Conservation (phyloP, 768 basidiomycete species). For the Mrakia gelida region DNA sequence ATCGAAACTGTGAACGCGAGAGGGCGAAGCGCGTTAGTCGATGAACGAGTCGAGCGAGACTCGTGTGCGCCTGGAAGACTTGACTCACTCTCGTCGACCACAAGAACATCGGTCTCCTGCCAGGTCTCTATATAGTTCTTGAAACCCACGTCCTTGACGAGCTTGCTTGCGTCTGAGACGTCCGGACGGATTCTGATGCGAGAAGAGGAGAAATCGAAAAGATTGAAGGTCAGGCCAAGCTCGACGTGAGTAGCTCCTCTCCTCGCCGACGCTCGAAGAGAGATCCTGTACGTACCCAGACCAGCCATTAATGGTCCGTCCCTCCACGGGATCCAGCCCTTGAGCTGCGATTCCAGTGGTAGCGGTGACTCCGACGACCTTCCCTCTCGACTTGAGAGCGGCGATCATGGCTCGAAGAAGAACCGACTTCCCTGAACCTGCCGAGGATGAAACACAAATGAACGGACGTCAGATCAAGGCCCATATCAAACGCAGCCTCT, state of each 20-base stretch:
- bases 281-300: not conserved
- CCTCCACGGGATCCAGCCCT: constrained; percentile 63
- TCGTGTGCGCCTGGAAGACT: not conserved
- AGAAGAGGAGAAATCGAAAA: not conserved
- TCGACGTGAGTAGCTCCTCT: not conserved
- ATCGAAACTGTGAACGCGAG: constrained; percentile 68
- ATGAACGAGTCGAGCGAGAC: not conserved
- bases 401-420: constrained; percentile 90
- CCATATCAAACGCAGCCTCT: not conserved
- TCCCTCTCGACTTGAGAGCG: constrained; percentile 57
- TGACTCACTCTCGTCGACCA: constrained; percentile 75
- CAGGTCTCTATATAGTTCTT: constrained; percentile 46
- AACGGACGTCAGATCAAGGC: not conserved
- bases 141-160: not conserved
- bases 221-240: not conserved
- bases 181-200: not conserved
- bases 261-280: too few species aligned
- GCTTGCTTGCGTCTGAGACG: not conserved
- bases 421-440: constrained; percentile 96
- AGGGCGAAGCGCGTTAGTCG: not conserved
- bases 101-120: constrained; percentile 74
- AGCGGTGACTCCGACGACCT: constrained; percentile 80
- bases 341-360: constrained; percentile 97
- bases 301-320: constrained; percentile 14
- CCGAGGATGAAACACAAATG: not conserved